phyloP scores from a whole-genome alignment of 306 rosid species.

The Cucurbita moschata region DNA sequence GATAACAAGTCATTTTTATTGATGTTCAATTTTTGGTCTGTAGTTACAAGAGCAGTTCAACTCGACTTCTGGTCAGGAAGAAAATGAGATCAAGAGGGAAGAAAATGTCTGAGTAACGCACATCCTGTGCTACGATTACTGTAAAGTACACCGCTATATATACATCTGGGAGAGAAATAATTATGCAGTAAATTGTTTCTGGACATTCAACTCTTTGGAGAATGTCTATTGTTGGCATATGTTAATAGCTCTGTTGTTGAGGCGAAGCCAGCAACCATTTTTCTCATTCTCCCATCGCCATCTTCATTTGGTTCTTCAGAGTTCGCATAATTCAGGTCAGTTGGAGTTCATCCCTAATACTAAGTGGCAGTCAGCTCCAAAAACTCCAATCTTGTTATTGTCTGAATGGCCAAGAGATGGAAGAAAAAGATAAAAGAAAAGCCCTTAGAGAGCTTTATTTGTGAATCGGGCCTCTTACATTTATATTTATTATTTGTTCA shows the following conservation, averaged over 20 bases:
- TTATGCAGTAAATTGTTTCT: conserved; percentile 16
- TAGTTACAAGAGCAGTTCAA: conserved; percentile 83
- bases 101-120: conserved; percentile 32
- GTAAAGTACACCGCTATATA: conserved; percentile 22
- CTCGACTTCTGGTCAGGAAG: conserved; percentile 34
- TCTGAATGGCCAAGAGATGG: conserved; percentile 10
- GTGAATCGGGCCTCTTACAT: conserved; percentile 5
- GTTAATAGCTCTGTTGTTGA: conserved; percentile 11
- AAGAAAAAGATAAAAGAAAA: background rate
- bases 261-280: conserved; percentile 16
- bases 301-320: conserved; percentile 6
- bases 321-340: background rate
- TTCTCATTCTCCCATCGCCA: conserved; percentile 17
- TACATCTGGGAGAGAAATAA: conserved; percentile 34
- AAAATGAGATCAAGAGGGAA: conserved; percentile 49
- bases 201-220: conserved; percentile 19
- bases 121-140: conserved; percentile 4
- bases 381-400: background rate
- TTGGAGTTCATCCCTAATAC: background rate
- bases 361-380: background rate
- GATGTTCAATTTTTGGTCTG: conserved; percentile 9
- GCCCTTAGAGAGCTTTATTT: conserved; percentile 15
- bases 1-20: background rate
- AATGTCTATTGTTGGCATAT: conserved; percentile 18
- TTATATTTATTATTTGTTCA: conserved; percentile 7